A percentile compares a stretch with the other conserved stretches of the same genome.
phyloP scores from a whole-genome alignment of 2,329 filamentous ascomycete species.

The Ceratocystis harringtonii region DNA sequence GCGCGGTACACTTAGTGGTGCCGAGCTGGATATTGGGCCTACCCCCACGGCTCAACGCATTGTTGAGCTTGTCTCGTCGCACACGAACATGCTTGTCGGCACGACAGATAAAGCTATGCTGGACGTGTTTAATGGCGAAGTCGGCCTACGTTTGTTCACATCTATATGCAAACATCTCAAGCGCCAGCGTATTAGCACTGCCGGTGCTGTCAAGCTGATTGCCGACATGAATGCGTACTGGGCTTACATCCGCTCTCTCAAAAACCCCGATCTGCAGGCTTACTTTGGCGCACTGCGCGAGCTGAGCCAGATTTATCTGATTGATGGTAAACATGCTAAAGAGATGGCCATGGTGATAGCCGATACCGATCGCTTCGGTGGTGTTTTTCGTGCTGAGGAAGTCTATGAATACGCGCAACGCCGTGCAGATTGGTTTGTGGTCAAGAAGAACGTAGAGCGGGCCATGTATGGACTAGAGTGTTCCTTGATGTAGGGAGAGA shows the following conservation, averaged over 20 bases:
- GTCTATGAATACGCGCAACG: slow-evolving; percentile 95
- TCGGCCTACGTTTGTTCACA: slow-evolving; percentile 80
- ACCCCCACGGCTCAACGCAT: slow-evolving; percentile 66
- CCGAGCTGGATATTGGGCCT: slow-evolving; percentile 42
- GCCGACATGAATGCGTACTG: slow-evolving; percentile 94
- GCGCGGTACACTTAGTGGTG: slow-evolving; percentile 22
- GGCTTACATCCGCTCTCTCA: slow-evolving; percentile 64
- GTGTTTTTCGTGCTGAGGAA: slow-evolving; percentile 88
- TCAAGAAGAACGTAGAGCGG: slow-evolving; percentile 77
- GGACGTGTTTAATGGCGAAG: slow-evolving; percentile 96
- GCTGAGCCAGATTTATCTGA: slow-evolving; percentile 87
- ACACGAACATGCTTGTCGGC: slow-evolving; percentile 84
- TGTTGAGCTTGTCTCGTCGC: slow-evolving; percentile 70
- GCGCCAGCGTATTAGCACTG: slow-evolving; percentile 78
- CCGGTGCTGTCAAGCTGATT: slow-evolving; percentile 82
- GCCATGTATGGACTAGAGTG: slow-evolving; percentile 97
- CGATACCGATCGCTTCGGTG: slow-evolving; percentile 75
- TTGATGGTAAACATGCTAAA: slow-evolving; percentile 67
- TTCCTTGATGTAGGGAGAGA: slow-evolving; percentile 50
- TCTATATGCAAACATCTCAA: slow-evolving; percentile 95
- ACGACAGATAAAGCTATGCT: slow-evolving; percentile 97
- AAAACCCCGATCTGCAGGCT: slow-evolving; percentile 67
- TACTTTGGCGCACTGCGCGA: slow-evolving; percentile 90
- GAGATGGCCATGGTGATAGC: slow-evolving; percentile 93
- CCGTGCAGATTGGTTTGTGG: slow-evolving; percentile 86